Conservation (phyloP, 345 rosid genomes). For the Gossypium arboreum region DNA sequence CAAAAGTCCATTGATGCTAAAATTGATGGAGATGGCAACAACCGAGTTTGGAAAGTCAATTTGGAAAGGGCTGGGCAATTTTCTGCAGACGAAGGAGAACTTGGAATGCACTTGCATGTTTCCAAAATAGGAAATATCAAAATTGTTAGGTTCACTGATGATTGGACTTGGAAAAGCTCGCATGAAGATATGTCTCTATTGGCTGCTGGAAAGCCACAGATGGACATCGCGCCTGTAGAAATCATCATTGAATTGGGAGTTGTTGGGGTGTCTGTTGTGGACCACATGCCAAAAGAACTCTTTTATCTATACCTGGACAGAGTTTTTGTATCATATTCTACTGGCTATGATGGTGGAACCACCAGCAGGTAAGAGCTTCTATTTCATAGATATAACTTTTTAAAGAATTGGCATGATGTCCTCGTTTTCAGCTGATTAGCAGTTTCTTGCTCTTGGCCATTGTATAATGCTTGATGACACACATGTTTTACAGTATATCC, state of each 20-base stretch:
- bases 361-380: conserved; percentile 67
- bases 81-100: conserved; percentile 40
- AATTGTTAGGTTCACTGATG: conserved; percentile 63
- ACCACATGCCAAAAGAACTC: conserved; percentile 83
- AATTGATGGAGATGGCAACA: conserved; percentile 41
- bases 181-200: conserved; percentile 35
- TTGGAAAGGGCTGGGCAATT: conserved; percentile 52
- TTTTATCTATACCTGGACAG: conserved; percentile 72
- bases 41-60: conserved; percentile 51
- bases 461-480: background rate
- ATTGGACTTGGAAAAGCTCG: conserved; percentile 28
- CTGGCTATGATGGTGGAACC: conserved; percentile 85
- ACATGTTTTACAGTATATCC: background rate
- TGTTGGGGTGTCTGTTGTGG: conserved; percentile 82
- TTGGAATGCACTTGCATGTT: conserved; percentile 57
- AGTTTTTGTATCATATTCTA: conserved; percentile 76
- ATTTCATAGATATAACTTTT: background rate
- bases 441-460: background rate
- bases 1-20: conserved; percentile 68
- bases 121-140: conserved; percentile 61
- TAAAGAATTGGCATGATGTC: background rate
- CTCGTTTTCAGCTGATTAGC: background rate
- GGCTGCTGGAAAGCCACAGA: conserved; percentile 39
- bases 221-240: conserved; percentile 51
- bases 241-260: conserved; percentile 80